Conservation (phyloP, 1,284 basidiomycete species). For the Austroboletus sp. region DNA sequence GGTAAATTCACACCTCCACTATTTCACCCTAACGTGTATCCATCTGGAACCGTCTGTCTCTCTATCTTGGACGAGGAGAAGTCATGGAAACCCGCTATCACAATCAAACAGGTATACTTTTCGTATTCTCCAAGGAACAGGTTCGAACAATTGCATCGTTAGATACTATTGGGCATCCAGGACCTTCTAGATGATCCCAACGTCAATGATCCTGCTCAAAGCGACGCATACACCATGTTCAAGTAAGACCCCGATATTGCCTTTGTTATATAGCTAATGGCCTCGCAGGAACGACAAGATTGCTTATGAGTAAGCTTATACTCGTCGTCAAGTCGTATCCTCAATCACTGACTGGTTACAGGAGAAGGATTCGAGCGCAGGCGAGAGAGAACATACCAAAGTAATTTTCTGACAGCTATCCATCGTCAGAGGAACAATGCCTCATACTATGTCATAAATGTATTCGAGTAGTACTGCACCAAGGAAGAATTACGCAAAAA, state of each 20-base stretch:
- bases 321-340: neutral
- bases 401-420: slow-evolving; percentile 34
- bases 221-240: slow-evolving; percentile 96
- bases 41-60: slow-evolving; percentile 95
- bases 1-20: slow-evolving; percentile 95
- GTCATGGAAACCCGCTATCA: slow-evolving; percentile 97
- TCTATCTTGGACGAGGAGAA: slow-evolving; percentile 99
- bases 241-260: slow-evolving; percentile 54
- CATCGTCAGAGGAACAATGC: slow-evolving; percentile 1
- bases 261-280: slow-evolving; percentile 6
- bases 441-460: slow-evolving; percentile 9
- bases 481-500: slow-evolving; percentile 1
- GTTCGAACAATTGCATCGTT: slow-evolving; percentile 1
- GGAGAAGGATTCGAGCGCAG: slow-evolving; percentile 72
- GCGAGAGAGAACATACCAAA: slow-evolving; percentile 81
- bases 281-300: slow-evolving; percentile 73
- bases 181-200: slow-evolving; percentile 93
- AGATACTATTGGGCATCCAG: slow-evolving; percentile 95
- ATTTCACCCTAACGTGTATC: slow-evolving; percentile 98
- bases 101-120: slow-evolving; percentile 85
- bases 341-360: slow-evolving; percentile 28
- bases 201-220: slow-evolving; percentile 90
- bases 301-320: slow-evolving; percentile 72
- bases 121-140: neutral
- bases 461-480: slow-evolving; percentile 12